Base-by-base conservation (phyloP, 176 grass and related monocot species). In the bread wheat (Triticum aestivum) region DNA sequence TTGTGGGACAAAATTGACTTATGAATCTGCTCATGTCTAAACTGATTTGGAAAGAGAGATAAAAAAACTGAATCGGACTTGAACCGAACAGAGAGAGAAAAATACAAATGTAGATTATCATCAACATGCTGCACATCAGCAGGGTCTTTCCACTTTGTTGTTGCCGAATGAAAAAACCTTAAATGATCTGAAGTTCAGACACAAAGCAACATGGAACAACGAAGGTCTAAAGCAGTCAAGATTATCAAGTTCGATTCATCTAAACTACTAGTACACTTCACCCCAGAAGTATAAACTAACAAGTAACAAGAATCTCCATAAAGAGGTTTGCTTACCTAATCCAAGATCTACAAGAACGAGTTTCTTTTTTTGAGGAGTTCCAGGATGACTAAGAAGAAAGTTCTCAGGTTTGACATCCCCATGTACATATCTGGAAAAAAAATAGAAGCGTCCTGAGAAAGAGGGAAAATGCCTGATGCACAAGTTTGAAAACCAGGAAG, bases 341-440 rank as follows among this genome's bases (percentile, higher is more conserved):
- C 94, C 94, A 82, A 97, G 94, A 85, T 97, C 94, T 47, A 94
- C 94, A 88, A 97, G 94, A 92, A 83, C 94, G 79, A 97, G 91
- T 80, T 89, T 97, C 75, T 97, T 97, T 84, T 97, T 88, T 80
- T 97, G 94, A 82, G 94, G 83, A 37, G 94, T 97, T 71, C 92
- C 82, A 67, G 94, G 94, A 81, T 97, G 89, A 15, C 94, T 92
- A 20, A 97, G 92, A 68, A 97, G 89, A 86, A 97, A 94, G 39
- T 97, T 97, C 65, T 97, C 94, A 71, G 94, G 94, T 75, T 97
- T 97, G 58, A 97, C 94, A 11, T 97, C 94, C 65, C 94, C 94
- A 92, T 97, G 94, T 27, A 97, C 92, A 83, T 97, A 94, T 83
- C 92, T 94, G 77, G 33, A 81, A 77, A 44, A 7, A 68, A 13